These are phyloP conservation scores for Alternaria longipes DNA, from an alignment of 2,329 filamentous ascomycete genomes.

Conservation along the genomic window DNA sequence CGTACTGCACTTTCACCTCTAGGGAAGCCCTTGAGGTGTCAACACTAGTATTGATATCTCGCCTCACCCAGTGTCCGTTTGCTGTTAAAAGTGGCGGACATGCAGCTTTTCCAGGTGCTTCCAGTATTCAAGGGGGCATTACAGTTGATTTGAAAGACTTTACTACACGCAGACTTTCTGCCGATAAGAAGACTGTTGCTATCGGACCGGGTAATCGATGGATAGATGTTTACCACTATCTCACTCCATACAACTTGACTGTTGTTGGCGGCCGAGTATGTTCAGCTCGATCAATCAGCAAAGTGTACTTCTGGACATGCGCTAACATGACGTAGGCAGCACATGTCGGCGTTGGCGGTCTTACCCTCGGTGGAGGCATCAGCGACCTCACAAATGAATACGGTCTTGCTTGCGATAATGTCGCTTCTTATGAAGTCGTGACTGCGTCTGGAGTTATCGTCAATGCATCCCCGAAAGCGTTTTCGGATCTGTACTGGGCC, in stretches of 20 bases:
- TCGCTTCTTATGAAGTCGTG: conserved; percentile 4
- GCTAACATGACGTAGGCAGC: no score
- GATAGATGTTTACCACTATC: no score
- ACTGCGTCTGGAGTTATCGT: background rate
- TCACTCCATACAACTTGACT: no score
- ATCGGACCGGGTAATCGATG: no score
- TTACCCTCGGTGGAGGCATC: conserved; percentile 17
- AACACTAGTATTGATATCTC: background rate
- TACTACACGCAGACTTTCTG: no score
- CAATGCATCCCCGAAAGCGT: no score
- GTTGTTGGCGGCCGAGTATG: no score
- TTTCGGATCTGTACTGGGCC: no score
- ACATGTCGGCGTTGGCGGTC: conserved; percentile 3
- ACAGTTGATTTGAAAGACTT: background rate
- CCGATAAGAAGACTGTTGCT: no score
- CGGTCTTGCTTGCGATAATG: conserved; percentile 9
- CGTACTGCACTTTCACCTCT: background rate
- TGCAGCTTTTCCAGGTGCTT: background rate
- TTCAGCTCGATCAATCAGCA: no score
- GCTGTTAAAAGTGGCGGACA: background rate
- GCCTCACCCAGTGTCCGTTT: background rate
- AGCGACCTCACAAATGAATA: conserved; percentile 7
- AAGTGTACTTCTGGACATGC: no score
- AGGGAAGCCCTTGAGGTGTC: background rate
- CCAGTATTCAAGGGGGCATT: background rate